A percentile compares a stretch with the other conserved stretches of the same genome.
phyloP scores from a whole-genome alignment of 805 yeast genomes.

The Pichia deserticola region DNA sequence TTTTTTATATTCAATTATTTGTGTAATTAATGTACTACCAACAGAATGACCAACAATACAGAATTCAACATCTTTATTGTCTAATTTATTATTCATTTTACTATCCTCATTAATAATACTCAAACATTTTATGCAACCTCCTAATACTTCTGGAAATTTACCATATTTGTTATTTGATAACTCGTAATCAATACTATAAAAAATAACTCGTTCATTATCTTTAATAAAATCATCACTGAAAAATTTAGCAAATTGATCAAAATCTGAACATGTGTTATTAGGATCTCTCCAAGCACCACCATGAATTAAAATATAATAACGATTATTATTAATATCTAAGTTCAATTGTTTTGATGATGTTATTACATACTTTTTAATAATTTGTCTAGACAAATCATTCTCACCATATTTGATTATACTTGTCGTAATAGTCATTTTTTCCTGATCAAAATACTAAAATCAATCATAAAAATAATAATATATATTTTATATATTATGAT shows the following conservation, averaged over 20 bases:
- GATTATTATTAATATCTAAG: neutral
- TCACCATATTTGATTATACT: constrained; percentile 3
- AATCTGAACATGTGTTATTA: constrained; percentile 51
- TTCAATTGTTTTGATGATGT: too few relatives aligned
- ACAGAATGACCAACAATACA: constrained; percentile 68
- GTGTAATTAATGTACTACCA: constrained; percentile 64
- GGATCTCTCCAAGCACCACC: constrained; percentile 91
- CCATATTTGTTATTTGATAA: constrained; percentile 45
- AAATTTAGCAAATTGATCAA: constrained; percentile 22
- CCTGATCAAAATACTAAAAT: too few relatives aligned
- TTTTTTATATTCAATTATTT: constrained; percentile 30
- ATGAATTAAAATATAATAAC: constrained; percentile 42
- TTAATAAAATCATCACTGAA: constrained; percentile 7
- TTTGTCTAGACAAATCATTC: constrained; percentile 3
- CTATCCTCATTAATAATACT: too few relatives aligned
- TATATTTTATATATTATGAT: too few relatives aligned
- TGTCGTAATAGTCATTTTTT: neutral
- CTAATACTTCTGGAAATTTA: constrained; percentile 40
- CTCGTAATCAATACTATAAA: constrained; percentile 53
- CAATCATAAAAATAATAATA: too few relatives aligned
- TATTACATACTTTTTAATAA: constrained; percentile 4
- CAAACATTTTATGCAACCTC: too few relatives aligned
- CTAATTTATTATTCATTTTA: too few relatives aligned
- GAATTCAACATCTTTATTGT: constrained; percentile 7
- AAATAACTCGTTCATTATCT: neutral